Percentiles rank a stretch among this genome's conserved stretches.
Evolutionary conservation across 495 filamentous ascomycete genomes (phyloP).

Genomic region (Hypoxylon lienhwacheense): DNA sequence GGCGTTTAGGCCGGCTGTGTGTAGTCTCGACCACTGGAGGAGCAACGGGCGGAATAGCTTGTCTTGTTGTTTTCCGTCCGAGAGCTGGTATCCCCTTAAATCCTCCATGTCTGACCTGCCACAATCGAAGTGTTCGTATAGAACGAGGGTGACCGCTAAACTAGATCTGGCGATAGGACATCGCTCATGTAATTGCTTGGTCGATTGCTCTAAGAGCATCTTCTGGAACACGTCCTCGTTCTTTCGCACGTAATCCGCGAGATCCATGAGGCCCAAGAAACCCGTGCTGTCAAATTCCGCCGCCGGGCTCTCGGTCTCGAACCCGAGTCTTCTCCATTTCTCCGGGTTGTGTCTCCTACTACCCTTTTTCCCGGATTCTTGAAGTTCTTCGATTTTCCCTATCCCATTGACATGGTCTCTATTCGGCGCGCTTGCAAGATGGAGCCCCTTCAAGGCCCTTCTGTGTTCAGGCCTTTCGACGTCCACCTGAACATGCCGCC

Average conservation of each 20-base stretch:
- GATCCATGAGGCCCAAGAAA: constrained; percentile 95
- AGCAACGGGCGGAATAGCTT: constrained; percentile 84
- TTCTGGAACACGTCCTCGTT: constrained; percentile 92
- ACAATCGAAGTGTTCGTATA: constrained; percentile 96
- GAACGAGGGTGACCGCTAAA: constrained; percentile 79
- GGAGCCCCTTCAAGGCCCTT: constrained; percentile 78
- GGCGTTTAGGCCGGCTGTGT: constrained; percentile 82
- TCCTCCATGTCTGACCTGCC: constrained; percentile 86
- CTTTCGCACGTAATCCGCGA: constrained; percentile 89
- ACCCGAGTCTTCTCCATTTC: constrained; percentile 92
- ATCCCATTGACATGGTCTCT: constrained; percentile 45
- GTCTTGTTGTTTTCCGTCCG: constrained; percentile 83
- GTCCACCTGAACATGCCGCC: constrained; percentile 83
- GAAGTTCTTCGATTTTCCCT: constrained; percentile 38
- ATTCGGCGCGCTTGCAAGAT: constrained; percentile 78
- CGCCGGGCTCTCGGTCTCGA: constrained; percentile 84
- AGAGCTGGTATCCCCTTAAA: constrained; percentile 68
- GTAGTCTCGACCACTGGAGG: constrained; percentile 94
- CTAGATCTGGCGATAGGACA: constrained; percentile 90
- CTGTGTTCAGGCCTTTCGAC: constrained; percentile 87
- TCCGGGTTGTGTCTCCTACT: constrained; percentile 78
- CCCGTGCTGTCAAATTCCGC: constrained; percentile 83
- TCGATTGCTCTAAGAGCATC: constrained; percentile 85
- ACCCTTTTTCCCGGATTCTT: constrained; percentile 47
- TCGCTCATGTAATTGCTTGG: constrained; percentile 66